These are phyloP conservation scores for Fusarium falciforme DNA, from an alignment of 2,329 filamentous ascomycete species.

Conservation along the genomic window DNA sequence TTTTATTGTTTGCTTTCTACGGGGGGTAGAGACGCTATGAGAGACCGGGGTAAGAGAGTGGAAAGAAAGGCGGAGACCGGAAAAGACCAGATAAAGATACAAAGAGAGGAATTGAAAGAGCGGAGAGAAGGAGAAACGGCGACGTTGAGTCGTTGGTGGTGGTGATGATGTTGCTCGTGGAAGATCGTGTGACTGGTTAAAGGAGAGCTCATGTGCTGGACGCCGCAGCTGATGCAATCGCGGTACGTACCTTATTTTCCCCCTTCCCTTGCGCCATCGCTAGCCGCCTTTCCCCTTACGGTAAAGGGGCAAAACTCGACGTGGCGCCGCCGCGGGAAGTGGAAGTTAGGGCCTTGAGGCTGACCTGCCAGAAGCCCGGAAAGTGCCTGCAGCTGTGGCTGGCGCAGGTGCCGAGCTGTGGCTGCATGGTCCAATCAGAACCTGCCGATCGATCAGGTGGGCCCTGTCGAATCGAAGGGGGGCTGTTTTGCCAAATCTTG, in stretches of 20 bases:
- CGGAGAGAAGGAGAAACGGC: not conserved
- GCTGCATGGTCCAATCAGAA: conserved; percentile 30
- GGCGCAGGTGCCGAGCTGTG: conserved; percentile 19
- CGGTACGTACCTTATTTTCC: conserved; percentile 18
- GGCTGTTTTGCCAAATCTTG: not conserved
- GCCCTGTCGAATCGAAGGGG: not conserved
- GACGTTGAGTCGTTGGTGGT: not conserved
- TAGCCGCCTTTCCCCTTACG: not conserved
- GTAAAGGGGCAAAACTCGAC: not conserved
- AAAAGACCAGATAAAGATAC: not conserved
- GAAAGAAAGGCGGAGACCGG: not conserved
- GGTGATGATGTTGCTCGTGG: conserved; percentile 6
- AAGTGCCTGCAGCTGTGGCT: conserved; percentile 32
- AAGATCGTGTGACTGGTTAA: conserved; percentile 28
- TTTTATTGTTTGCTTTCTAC: not conserved
- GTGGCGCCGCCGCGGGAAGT: conserved; percentile 7
- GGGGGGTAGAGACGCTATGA: not conserved
- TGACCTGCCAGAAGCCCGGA: not conserved
- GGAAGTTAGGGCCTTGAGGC: not conserved
- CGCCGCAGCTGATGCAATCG: conserved; percentile 27
- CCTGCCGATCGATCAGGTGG: conserved; percentile 11
- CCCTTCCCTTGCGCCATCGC: not conserved
- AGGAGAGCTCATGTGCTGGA: conserved; percentile 27
- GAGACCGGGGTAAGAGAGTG: not conserved
- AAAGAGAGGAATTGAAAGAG: not conserved